A percentile compares a stretch with the other conserved stretches of the same genome.
Evolutionary conservation across 2,329 filamentous ascomycete genomes (phyloP).

Genomic region (Ascochyta pisi): DNA sequence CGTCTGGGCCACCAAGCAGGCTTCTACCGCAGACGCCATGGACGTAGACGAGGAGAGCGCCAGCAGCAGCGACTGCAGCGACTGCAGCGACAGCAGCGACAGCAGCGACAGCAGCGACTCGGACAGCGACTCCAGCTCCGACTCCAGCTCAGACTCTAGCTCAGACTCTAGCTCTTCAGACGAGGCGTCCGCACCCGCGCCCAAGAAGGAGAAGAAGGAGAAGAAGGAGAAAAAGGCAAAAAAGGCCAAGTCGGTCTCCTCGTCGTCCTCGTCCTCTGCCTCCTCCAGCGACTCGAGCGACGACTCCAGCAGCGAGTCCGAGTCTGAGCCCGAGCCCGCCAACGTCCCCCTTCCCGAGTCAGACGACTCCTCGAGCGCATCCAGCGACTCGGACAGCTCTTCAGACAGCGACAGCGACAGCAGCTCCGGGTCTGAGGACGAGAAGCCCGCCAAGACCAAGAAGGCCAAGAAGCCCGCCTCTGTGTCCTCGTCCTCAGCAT

Average conservation of each 20-base stretch:
- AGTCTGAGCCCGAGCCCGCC: constrained; percentile 32
- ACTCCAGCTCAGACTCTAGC: constrained; percentile 16
- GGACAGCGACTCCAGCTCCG: constrained; percentile 35
- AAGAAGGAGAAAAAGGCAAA: constrained; percentile 28
- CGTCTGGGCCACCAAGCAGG: constrained; percentile 38
- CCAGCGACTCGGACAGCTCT: constrained; percentile 33
- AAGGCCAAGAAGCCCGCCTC: constrained; percentile 37
- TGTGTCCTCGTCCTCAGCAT: constrained; percentile 40
- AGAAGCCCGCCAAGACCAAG: constrained; percentile 28
- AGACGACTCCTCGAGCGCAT: constrained; percentile 33
- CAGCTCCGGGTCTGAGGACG: constrained; percentile 36
- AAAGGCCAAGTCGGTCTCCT: constrained; percentile 28
- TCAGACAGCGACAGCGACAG: constrained; percentile 35
- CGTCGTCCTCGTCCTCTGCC: constrained; percentile 21
- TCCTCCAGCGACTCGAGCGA: constrained; percentile 21
- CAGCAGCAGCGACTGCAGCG: constrained; percentile 32
- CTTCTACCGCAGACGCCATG: constrained; percentile 33
- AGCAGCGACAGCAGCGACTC: constrained; percentile 26
- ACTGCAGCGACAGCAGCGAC: constrained; percentile 16
- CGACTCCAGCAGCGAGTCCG: constrained; percentile 33
- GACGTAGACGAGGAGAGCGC: constrained; percentile 38
- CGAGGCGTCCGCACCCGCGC: constrained; percentile 24
- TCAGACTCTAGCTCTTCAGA: constrained; percentile 45
- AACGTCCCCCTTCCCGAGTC: constrained; percentile 40
- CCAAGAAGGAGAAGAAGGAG: constrained; percentile 23